phyloP scores from a whole-genome alignment of 2,329 filamentous ascomycete genomes.

The Cladosporium sp. region DNA sequence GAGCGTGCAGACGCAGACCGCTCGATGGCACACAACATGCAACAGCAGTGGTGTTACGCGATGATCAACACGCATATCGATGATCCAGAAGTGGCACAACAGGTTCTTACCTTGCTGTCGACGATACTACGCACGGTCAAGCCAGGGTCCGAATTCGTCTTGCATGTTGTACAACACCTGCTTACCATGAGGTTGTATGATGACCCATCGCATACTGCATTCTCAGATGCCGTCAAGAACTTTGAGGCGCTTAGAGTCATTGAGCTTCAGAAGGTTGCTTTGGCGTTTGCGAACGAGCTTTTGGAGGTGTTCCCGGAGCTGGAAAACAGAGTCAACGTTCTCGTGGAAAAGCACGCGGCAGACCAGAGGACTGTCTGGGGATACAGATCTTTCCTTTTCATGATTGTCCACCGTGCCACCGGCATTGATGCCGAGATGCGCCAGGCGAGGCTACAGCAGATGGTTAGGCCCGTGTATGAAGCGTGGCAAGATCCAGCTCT shows the following conservation, averaged over 20 bases:
- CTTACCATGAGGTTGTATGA: slow-evolving; percentile 75
- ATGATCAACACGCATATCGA: slow-evolving; percentile 68
- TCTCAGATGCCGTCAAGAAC: slow-evolving; percentile 85
- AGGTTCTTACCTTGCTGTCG: slow-evolving; percentile 27
- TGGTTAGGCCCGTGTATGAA: slow-evolving; percentile 74
- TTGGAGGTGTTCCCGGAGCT: slow-evolving; percentile 80
- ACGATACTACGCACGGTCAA: slow-evolving; percentile 27
- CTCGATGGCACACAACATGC: slow-evolving; percentile 40
- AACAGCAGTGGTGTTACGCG: slow-evolving; percentile 64
- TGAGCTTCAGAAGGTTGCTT: slow-evolving; percentile 81
- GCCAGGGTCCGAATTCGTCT: slow-evolving; percentile 56
- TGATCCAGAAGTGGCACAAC: slow-evolving; percentile 31
- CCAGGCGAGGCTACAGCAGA: slow-evolving; percentile 65
- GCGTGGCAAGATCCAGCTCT: slow-evolving; percentile 74
- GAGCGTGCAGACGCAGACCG: slow-evolving; percentile 56
- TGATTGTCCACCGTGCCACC: slow-evolving; percentile 81
- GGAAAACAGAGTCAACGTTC: slow-evolving; percentile 74
- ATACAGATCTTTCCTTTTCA: slow-evolving; percentile 86
- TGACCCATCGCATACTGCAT: slow-evolving; percentile 64
- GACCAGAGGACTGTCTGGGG: slow-evolving; percentile 83
- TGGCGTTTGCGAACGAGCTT: slow-evolving; percentile 87
- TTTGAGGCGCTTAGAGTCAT: slow-evolving; percentile 79
- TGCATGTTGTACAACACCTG: slow-evolving; percentile 87
- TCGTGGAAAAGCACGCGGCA: slow-evolving; percentile 64
- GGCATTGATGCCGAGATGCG: slow-evolving; percentile 68